Evolutionary conservation across 2,329 filamentous ascomycete genomes (phyloP).

Genomic region (Pyrenochaeta sp.): DNA sequence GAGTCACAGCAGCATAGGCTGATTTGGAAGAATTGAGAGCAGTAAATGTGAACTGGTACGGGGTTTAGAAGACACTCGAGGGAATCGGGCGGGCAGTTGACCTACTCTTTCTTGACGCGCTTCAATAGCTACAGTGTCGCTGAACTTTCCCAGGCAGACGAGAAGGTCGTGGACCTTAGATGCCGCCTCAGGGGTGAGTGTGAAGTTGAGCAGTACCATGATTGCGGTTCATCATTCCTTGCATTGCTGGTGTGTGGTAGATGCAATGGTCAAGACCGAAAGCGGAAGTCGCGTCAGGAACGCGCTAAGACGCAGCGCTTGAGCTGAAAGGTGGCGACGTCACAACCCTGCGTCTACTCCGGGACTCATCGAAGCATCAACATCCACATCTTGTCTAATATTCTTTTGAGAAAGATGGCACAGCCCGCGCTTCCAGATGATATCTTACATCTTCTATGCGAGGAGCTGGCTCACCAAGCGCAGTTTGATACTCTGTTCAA

Average conservation of each 20-base stretch:
- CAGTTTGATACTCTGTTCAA: slow-evolving; percentile 69
- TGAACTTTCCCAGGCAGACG: slow-evolving; percentile 78
- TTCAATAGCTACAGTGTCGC: slow-evolving; percentile 79
- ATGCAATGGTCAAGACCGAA: slow-evolving; percentile 10
- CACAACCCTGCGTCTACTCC: slow-evolving; percentile 18
- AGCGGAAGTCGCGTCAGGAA: slow-evolving; percentile 25
- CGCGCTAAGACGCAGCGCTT: too few relatives aligned
- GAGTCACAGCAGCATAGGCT: slow-evolving; percentile 76
- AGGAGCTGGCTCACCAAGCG: slow-evolving; percentile 62
- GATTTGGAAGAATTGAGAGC: slow-evolving; percentile 82
- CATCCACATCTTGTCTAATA: slow-evolving; percentile 12
- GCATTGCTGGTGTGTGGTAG: slow-evolving; percentile 17
- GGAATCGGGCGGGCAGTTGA: slow-evolving; percentile 18
- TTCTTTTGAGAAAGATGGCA: slow-evolving; percentile 29
- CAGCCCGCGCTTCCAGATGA: slow-evolving; percentile 60
- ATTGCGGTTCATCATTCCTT: slow-evolving; percentile 11
- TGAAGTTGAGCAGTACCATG: slow-evolving; percentile 69
- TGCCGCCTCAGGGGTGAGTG: slow-evolving; percentile 75
- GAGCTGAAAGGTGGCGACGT: slow-evolving; percentile 11
- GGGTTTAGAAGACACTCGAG: slow-evolving; percentile 23
- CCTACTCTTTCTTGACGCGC: slow-evolving; percentile 71
- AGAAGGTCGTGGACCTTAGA: slow-evolving; percentile 75
- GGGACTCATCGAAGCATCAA: slow-evolving; percentile 11
- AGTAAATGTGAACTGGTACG: slow-evolving; percentile 68
- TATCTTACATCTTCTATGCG: slow-evolving; percentile 67